Conservation (phyloP, 2,329 filamentous ascomycete species). For the Chaetomium olivaceum region DNA sequence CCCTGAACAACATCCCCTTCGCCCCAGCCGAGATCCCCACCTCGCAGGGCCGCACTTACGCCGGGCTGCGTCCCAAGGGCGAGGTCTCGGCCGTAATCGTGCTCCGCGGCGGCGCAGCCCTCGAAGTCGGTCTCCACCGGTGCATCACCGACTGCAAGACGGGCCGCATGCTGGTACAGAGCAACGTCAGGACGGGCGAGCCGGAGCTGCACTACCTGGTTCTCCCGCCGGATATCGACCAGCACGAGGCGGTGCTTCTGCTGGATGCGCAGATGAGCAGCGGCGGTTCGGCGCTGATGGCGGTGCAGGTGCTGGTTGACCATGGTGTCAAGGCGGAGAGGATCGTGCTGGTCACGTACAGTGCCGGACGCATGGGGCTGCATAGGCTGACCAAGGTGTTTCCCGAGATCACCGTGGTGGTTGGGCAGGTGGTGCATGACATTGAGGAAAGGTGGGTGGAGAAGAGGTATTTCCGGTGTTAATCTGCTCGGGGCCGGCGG, state of each 20-base stretch:
- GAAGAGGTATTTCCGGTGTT: constrained; percentile 87
- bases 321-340: constrained; percentile 82
- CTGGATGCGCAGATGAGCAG: constrained; percentile 94
- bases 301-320: constrained; percentile 91
- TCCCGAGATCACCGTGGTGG: constrained; percentile 81
- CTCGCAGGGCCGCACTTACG: constrained; percentile 67
- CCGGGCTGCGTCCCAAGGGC: constrained; percentile 69
- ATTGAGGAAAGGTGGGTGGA: constrained; percentile 89
- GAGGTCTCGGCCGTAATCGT: constrained; percentile 84
- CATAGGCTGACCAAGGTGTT: constrained; percentile 87
- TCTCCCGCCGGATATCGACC: constrained; percentile 69
- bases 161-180: constrained; percentile 87
- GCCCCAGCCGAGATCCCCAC: constrained; percentile 65
- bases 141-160: constrained; percentile 92
- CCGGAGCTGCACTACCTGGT: constrained; percentile 90
- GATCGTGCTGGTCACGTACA: constrained; percentile 92
- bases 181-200: constrained; percentile 79
- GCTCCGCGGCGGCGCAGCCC: constrained; percentile 81
- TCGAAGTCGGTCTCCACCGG: constrained; percentile 84
- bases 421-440: constrained; percentile 78
- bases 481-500: constrained; percentile 24
- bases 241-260: constrained; percentile 79
- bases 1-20: constrained; percentile 76
- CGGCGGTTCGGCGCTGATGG: constrained; percentile 85
- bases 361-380: constrained; percentile 79